Evolutionary conservation across 768 basidiomycete genomes (phyloP).

Genomic region (Jaapia argillacea): DNA sequence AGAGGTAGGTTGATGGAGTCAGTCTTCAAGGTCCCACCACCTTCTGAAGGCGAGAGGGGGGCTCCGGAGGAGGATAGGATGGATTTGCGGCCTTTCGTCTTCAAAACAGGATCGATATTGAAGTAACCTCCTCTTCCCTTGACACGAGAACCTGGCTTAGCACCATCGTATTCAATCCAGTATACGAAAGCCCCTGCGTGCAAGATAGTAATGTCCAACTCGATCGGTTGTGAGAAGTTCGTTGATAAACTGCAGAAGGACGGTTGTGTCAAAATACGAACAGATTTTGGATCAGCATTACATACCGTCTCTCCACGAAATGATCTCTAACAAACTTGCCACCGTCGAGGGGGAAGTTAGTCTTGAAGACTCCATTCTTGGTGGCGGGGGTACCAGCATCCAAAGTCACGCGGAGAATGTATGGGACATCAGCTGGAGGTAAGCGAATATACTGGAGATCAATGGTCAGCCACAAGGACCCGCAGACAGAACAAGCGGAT

Average conservation of each 20-base stretch:
- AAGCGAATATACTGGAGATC: slow-evolving; percentile 80
- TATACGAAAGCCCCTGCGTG: slow-evolving; percentile 95
- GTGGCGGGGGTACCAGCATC: slow-evolving; percentile 89
- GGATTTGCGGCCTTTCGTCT: slow-evolving; percentile 57
- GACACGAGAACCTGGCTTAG: slow-evolving; percentile 44
- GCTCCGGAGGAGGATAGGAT: slow-evolving; percentile 52
- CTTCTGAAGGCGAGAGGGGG: slow-evolving; percentile 40
- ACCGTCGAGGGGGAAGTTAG: slow-evolving; percentile 94
- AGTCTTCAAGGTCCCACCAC: slow-evolving; percentile 40
- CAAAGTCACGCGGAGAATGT: slow-evolving; percentile 83
- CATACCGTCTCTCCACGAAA: slow-evolving; percentile 71
- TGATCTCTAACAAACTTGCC: slow-evolving; percentile 70
- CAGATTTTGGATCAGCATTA: slow-evolving; percentile 6
- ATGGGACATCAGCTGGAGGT: slow-evolving; percentile 82
- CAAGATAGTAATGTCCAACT: slow-evolving; percentile 91
- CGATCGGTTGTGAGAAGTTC: slow-evolving; percentile 83
- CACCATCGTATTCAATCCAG: slow-evolving; percentile 85
- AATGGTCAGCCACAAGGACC: slow-evolving; percentile 2
- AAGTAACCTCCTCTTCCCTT: slow-evolving; percentile 90
- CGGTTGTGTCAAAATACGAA: slow-evolving; percentile 10
- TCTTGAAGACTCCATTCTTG: slow-evolving; percentile 86
- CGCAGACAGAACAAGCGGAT: slow-evolving; percentile 7
- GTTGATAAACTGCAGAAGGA: slow-evolving; percentile 54
- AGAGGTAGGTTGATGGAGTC: slow-evolving; percentile 64
- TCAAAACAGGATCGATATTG: slow-evolving; percentile 89